Percentiles rank a stretch among this genome's conserved stretches.
Evolutionary conservation across 78 protist species (phyloP).

Genomic region (Protostelium mycophagum): DNA sequence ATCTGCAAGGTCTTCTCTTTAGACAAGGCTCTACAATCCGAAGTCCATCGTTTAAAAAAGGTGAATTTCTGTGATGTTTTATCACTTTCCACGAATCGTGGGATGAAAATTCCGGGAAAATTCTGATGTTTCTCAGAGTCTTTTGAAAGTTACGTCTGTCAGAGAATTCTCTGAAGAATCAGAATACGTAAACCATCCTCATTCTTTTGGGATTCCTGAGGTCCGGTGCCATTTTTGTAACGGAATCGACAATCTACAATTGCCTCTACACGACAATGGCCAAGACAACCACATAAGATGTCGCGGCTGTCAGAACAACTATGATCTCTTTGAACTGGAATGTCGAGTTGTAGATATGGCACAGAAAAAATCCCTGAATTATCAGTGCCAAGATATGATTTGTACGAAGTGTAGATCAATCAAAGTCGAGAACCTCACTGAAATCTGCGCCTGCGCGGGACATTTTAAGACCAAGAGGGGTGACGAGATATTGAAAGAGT

Average conservation of each 20-base stretch:
- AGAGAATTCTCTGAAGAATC: slow-evolving; percentile 70
- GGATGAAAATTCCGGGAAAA: too few species aligned
- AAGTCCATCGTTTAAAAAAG: slow-evolving; percentile 25
- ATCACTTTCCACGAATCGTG: too few species aligned
- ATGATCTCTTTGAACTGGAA: neutral
- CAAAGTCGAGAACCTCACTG: slow-evolving; percentile 46
- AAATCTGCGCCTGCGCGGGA: slow-evolving; percentile 51
- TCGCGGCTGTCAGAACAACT: neutral
- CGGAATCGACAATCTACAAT: neutral
- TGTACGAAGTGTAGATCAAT: slow-evolving; percentile 51
- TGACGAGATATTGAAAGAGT: neutral
- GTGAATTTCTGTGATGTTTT: neutral
- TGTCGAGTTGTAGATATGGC: slow-evolving; percentile 35
- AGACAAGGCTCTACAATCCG: slow-evolving; percentile 10
- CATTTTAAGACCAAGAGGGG: slow-evolving; percentile 10
- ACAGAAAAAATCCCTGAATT: slow-evolving; percentile 30
- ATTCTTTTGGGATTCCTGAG: slow-evolving; percentile 44
- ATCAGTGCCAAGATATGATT: slow-evolving; percentile 55
- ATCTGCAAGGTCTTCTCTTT: slow-evolving; percentile 52
- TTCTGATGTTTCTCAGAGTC: slow-evolving; percentile 4
- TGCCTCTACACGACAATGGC: neutral
- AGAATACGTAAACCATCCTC: slow-evolving; percentile 48
- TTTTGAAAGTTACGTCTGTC: slow-evolving; percentile 40
- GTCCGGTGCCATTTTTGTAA: slow-evolving; percentile 73
- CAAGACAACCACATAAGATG: neutral